phyloP scores from a whole-genome alignment of 306 rosid species.

The Cyamopsis tetragonoloba region DNA sequence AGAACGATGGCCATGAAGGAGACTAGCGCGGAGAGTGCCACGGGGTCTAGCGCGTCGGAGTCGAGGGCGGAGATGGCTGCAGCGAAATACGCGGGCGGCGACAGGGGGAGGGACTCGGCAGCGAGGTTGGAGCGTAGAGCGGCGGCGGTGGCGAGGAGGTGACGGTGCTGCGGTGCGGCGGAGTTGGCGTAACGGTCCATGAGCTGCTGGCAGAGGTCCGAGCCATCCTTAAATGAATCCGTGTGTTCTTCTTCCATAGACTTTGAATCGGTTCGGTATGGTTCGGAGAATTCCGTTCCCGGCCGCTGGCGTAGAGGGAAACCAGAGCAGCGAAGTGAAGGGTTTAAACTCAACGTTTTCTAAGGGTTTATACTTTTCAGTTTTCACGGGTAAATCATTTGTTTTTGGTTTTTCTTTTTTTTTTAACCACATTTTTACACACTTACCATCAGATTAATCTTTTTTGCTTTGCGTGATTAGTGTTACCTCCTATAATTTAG shows the following conservation, averaged over 20 bases:
- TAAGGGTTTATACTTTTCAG: background rate
- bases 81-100: conserved; percentile 68
- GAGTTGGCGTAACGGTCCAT: conserved; percentile 87
- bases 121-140: conserved; percentile 68
- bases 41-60: conserved; percentile 42
- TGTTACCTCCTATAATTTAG: no score
- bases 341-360: conserved; percentile 14
- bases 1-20: conserved; percentile 69
- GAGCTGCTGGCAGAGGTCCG: conserved; percentile 81
- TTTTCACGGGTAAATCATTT: no score
- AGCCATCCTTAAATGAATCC: conserved; percentile 39
- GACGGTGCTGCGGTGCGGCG: conserved; percentile 81
- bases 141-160: conserved; percentile 76
- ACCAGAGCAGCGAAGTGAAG: background rate
- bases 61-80: conserved; percentile 61
- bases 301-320: background rate
- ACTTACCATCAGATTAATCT: no score
- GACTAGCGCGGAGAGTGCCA: conserved; percentile 56
- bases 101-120: conserved; percentile 68
- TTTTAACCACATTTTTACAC: no score
- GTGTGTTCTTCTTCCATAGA: conserved; percentile 54
- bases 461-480: no score
- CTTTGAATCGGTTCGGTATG: background rate
- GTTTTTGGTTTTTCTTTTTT: no score
- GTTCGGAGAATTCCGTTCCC: background rate